Percentiles rank a stretch among this genome's conserved stretches.
These are phyloP conservation scores for Aspergillus chevalieri DNA, from an alignment of 2,329 filamentous ascomycete species.

Conservation along the genomic window DNA sequence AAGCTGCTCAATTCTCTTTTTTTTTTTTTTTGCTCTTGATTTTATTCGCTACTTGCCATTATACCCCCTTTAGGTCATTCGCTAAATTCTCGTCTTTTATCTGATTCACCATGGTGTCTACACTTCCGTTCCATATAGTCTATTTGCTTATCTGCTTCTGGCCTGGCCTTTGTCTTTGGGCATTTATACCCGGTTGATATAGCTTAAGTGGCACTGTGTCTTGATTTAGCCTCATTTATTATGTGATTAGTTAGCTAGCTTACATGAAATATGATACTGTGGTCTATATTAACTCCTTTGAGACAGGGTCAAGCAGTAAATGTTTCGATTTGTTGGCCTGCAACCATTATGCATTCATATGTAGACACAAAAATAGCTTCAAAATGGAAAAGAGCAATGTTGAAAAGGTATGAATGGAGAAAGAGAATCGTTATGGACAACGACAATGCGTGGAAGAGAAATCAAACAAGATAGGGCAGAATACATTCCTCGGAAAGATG, in stretches of 20 bases:
- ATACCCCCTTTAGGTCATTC: slow-evolving; percentile 9
- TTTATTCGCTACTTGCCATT: slow-evolving; percentile 3
- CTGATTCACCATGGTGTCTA: neutral
- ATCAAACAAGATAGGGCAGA: neutral
- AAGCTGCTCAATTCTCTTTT: neutral
- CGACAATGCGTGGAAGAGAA: neutral
- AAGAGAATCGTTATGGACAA: neutral
- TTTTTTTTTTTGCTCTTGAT: neutral
- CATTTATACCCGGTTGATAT: no score
- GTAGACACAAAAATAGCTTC: neutral
- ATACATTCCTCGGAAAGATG: neutral
- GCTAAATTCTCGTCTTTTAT: neutral
- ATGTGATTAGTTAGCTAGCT: neutral
- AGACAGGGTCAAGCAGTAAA: neutral
- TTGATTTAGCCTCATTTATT: neutral
- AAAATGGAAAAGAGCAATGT: neutral
- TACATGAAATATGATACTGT: neutral
- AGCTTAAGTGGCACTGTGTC: no score
- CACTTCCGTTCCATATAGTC: no score
- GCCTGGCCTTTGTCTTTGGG: no score
- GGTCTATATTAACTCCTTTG: neutral
- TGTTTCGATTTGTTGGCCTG: neutral
- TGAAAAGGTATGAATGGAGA: neutral
- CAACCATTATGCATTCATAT: neutral
- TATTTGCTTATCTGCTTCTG: no score